phyloP scores from a whole-genome alignment of 1,284 basidiomycete genomes.

The Schizophyllum commune region DNA sequence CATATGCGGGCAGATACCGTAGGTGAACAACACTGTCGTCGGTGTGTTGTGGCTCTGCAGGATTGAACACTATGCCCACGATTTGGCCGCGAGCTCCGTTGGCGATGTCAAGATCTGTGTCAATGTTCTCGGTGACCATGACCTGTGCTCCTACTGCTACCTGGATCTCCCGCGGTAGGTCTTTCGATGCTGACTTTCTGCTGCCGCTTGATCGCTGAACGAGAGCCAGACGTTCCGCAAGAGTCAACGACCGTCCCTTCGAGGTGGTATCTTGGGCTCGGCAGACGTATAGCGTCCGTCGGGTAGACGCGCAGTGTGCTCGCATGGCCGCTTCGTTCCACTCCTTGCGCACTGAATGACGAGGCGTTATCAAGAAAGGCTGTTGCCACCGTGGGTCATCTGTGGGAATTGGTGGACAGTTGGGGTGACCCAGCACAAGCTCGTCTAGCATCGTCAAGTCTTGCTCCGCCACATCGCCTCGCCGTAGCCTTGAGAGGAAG shows the following conservation, averaged over 20 bases:
- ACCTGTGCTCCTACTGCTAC: slow-evolving; percentile 33
- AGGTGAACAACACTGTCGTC: not conserved
- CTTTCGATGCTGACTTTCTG: not conserved
- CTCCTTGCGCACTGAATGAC: slow-evolving; percentile 22
- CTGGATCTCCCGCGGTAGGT: slow-evolving; percentile 19
- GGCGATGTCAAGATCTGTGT: slow-evolving; percentile 31
- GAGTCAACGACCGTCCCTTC: not conserved
- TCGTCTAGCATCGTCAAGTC: slow-evolving; percentile 22
- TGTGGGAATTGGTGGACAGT: not conserved
- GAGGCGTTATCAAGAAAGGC: slow-evolving; percentile 20
- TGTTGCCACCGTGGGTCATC: not conserved
- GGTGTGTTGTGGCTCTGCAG: slow-evolving; percentile 7
- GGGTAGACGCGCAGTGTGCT: slow-evolving; percentile 8
- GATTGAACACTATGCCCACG: slow-evolving; percentile 23
- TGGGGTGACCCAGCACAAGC: slow-evolving; percentile 13
- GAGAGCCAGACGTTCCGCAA: not conserved
- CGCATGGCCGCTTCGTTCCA: slow-evolving; percentile 23
- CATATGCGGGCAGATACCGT: not conserved
- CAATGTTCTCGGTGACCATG: slow-evolving; percentile 31
- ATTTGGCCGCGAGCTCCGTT: slow-evolving; percentile 30
- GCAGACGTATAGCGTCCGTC: slow-evolving; percentile 13
- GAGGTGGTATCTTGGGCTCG: not conserved
- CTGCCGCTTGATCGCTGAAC: not conserved
- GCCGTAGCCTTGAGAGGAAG: slow-evolving; percentile 23
- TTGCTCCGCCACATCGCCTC: slow-evolving; percentile 16